Conservation (phyloP, 129 eudicot genomes). For the Saussurea involucrata region DNA sequence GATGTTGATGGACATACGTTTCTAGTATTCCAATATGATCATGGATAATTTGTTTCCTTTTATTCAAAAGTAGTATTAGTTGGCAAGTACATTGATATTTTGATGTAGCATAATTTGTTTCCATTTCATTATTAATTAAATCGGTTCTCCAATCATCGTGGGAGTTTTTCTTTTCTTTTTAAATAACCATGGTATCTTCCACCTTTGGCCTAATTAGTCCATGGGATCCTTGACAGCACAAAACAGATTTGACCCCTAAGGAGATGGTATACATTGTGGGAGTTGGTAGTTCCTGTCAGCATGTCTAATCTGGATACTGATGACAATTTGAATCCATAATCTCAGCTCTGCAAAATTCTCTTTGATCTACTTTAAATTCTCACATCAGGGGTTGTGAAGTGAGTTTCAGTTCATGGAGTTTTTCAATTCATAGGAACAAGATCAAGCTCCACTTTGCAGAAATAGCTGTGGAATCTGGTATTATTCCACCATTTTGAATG, state of each 20-base stretch:
- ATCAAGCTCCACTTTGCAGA: no score
- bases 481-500: no score
- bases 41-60: slow-evolving; percentile 8
- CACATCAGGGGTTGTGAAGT: not conserved
- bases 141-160: not conserved
- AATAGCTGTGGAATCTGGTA: no score
- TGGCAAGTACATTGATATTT: not conserved
- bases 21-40: no score
- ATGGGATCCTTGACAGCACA: not conserved
- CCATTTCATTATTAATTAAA: not conserved
- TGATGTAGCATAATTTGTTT: not conserved
- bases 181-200: not conserved
- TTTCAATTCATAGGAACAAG: no score
- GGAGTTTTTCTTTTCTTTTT: not conserved
- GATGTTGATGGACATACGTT: no score
- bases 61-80: not conserved
- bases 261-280: not conserved
- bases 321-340: not conserved
- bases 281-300: not conserved
- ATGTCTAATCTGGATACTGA: not conserved
- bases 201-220: not conserved
- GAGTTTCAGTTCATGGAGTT: not conserved
- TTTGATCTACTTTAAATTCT: not conserved
- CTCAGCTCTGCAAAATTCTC: not conserved
- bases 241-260: not conserved